Percentiles rank a stretch among this genome's conserved stretches.
phyloP scores from a whole-genome alignment of 495 filamentous ascomycete species.

The Neurospora sp. region DNA sequence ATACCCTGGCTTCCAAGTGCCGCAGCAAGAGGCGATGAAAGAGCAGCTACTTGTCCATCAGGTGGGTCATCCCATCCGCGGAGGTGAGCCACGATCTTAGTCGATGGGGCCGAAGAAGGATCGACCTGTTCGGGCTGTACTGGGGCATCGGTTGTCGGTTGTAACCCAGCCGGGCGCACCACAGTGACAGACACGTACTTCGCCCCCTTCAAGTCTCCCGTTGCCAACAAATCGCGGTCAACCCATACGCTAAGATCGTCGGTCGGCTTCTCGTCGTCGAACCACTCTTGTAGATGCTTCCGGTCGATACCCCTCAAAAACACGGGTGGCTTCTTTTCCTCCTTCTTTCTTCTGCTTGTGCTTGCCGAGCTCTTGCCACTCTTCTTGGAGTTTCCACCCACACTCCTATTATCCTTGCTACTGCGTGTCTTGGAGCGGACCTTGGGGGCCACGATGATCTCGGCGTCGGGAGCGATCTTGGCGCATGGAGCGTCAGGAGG shows the following conservation, averaged over 20 bases:
- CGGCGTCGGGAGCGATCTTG: constrained; percentile 85
- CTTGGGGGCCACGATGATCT: constrained; percentile 95
- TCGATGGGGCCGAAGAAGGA: constrained; percentile 46
- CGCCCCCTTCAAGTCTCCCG: constrained; percentile 59
- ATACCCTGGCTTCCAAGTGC: constrained; percentile 59
- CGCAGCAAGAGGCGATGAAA: constrained; percentile 67
- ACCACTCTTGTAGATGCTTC: constrained; percentile 54
- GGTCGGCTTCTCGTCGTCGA: constrained; percentile 49
- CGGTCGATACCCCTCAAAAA: constrained; percentile 73
- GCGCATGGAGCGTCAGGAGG: constrained; percentile 65
- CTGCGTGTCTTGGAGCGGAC: constrained; percentile 39
- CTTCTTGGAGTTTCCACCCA: constrained; percentile 53
- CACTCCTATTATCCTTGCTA: constrained; percentile 56
- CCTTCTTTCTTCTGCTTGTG: constrained; percentile 51
- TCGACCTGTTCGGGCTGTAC: constrained; percentile 55
- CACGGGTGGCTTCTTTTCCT: constrained; percentile 53
- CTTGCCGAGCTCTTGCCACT: constrained; percentile 67
- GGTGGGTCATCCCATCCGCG: constrained; percentile 79
- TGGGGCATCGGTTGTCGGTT: constrained; percentile 64
- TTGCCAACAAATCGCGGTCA: constrained; percentile 60
- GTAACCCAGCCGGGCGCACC: constrained; percentile 69
- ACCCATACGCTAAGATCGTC: constrained; percentile 73
- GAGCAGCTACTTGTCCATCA: constrained; percentile 61
- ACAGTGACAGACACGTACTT: constrained; percentile 67
- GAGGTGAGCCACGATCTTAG: constrained; percentile 67